Percentiles rank a stretch among this genome's conserved stretches.
These are phyloP conservation scores for Paramecium octaurelia DNA, from an alignment of 73 alveolate genomes.

Conservation along the genomic window DNA sequence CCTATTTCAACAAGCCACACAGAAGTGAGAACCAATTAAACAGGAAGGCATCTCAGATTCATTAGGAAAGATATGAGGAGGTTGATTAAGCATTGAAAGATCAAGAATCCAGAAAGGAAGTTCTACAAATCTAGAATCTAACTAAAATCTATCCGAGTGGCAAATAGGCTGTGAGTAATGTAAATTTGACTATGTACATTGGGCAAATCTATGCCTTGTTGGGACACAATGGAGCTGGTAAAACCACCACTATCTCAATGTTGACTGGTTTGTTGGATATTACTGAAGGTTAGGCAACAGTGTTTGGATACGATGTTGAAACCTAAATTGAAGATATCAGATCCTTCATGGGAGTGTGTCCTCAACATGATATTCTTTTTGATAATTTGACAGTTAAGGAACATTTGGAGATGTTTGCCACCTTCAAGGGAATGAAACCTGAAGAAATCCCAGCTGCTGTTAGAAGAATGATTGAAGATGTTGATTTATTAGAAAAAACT, in stretches of 20 bases:
- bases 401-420: constrained; percentile 80
- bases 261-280: constrained; percentile 78
- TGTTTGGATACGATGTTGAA: constrained; percentile 70
- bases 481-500: constrained; percentile 73
- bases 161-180: constrained; percentile 87
- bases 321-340: constrained; percentile 77
- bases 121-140: constrained; percentile 64
- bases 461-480: constrained; percentile 79
- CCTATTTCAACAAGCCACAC: constrained; percentile 56
- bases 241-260: constrained; percentile 95
- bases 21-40: constrained; percentile 17
- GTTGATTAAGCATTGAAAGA: constrained; percentile 63
- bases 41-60: constrained; percentile 30
- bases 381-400: constrained; percentile 80
- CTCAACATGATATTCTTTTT: constrained; percentile 96
- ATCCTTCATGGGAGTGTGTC: constrained; percentile 96
- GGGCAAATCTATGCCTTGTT: constrained; percentile 96
- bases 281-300: constrained; percentile 72
- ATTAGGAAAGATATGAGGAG: constrained; percentile 56
- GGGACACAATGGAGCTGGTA: constrained; percentile 99
- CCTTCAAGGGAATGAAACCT: constrained; percentile 82
- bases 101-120: constrained; percentile 70
- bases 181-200: constrained; percentile 85
- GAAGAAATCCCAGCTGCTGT: constrained; percentile 71
- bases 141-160: constrained; percentile 81